A percentile compares a stretch with the other conserved stretches of the same genome.
Evolutionary conservation across 2,329 filamentous ascomycete genomes (phyloP).

Genomic region (Aspergillus hiratsukae): DNA sequence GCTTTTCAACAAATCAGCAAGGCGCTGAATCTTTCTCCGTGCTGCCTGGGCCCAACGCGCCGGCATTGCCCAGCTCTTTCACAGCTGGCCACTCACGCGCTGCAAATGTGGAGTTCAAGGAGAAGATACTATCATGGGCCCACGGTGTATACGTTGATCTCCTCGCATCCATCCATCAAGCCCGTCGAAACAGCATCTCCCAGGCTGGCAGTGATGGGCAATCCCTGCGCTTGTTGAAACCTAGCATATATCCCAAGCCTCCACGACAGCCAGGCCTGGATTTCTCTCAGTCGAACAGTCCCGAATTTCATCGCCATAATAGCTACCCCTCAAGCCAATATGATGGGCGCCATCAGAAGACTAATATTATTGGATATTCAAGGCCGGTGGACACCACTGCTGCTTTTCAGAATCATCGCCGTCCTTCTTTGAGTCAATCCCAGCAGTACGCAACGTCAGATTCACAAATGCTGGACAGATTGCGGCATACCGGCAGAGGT

Average conservation of each 20-base stretch:
- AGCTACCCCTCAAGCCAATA: constrained; percentile 36
- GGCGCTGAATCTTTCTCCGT: constrained; percentile 19
- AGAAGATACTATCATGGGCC: constrained; percentile 65
- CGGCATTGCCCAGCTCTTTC: constrained; percentile 19
- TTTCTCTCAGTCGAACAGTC: constrained; percentile 35
- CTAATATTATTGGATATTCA: constrained; percentile 7
- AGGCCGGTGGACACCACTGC: constrained; percentile 14
- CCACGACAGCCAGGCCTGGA: constrained; percentile 54
- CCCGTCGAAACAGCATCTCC: constrained; percentile 44
- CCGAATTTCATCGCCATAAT: constrained; percentile 28
- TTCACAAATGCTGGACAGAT: constrained; percentile 24
- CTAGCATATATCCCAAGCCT: constrained; percentile 59
- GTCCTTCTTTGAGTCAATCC: constrained; percentile 24
- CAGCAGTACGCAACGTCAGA: constrained; percentile 22
- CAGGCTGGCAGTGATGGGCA: constrained; percentile 40
- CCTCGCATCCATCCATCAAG: constrained; percentile 59
- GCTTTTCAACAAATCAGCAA: constrained; percentile 15
- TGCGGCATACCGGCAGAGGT: constrained; percentile 30
- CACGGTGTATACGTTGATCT: constrained; percentile 69
- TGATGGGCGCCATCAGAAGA: constrained; percentile 22
- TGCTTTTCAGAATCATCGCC: constrained; percentile 11
- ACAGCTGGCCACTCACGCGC: constrained; percentile 21
- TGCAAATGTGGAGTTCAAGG: constrained; percentile 56
- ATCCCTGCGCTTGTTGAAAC: constrained; percentile 45
- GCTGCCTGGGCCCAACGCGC: constrained; percentile 23